These are phyloP conservation scores for Phytopythium delawarense DNA, from an alignment of 352 stramenopile species.

Conservation along the genomic window DNA sequence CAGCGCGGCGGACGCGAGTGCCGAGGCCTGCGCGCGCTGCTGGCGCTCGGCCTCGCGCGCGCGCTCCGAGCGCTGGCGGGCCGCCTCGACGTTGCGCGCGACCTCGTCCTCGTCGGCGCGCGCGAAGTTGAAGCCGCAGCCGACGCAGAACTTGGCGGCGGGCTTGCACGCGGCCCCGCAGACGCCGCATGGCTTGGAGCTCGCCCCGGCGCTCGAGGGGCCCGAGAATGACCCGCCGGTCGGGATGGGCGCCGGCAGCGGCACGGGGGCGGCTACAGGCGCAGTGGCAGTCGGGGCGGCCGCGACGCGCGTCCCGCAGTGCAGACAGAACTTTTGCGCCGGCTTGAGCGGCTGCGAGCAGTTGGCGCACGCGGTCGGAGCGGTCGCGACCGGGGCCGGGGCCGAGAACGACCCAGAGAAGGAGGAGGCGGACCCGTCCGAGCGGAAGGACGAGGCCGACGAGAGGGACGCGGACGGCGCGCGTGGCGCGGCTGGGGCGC, in stretches of 20 bases:
- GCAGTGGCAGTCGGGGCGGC: conserved; percentile 9
- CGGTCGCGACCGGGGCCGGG: conserved; percentile 10
- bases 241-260: conserved; percentile 54
- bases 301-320: conserved; percentile 63
- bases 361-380: conserved; percentile 25
- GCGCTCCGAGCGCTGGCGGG: conserved; percentile 43
- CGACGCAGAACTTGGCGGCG: conserved; percentile 76
- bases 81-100: conserved; percentile 63
- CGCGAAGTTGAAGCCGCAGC: conserved; percentile 77
- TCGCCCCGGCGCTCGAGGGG: conserved; percentile 11
- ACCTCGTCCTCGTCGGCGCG: conserved; percentile 77
- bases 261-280: conserved; percentile 26
- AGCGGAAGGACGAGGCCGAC: conserved; percentile 17
- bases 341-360: conserved; percentile 55
- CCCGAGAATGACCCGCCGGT: conserved; percentile 32
- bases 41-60: conserved; percentile 49
- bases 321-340: conserved; percentile 71
- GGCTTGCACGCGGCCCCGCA: conserved; percentile 75
- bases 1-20: conserved; percentile 36
- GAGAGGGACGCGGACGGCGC: conserved; percentile 27
- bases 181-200: conserved; percentile 54
- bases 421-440: conserved; percentile 8
- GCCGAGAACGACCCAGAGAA: conserved; percentile 8
- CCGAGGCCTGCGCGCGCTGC: conserved; percentile 61
- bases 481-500: conserved; percentile 23